Conservation (phyloP, 345 rosid genomes). For the Nephelium lappaceum region DNA sequence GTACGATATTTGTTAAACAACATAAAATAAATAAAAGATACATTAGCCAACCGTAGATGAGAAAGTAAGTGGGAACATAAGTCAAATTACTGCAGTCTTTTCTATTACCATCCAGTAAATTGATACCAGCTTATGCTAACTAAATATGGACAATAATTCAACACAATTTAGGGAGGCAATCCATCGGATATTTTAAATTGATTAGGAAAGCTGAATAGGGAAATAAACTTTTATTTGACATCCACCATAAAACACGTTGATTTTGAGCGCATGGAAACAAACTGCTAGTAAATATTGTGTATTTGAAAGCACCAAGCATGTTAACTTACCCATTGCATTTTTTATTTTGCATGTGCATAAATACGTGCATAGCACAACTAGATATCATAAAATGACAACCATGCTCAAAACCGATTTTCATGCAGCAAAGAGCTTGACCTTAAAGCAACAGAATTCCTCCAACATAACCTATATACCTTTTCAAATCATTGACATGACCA, state of each 20-base stretch:
- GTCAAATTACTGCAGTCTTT: not conserved
- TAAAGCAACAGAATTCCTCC: not conserved
- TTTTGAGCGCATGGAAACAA: not conserved
- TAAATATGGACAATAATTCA: not conserved
- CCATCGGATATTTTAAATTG: not conserved
- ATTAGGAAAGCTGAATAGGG: not conserved
- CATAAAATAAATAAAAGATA: not conserved
- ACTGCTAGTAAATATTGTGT: not conserved
- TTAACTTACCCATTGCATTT: not conserved
- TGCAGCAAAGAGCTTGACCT: not conserved
- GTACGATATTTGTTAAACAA: not conserved
- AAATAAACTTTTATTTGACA: not conserved
- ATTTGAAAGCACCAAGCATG: not conserved
- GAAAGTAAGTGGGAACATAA: not conserved
- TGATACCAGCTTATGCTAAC: conserved; percentile 1
- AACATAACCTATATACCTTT: not conserved
- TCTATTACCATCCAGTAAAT: not conserved
- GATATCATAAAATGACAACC: not conserved
- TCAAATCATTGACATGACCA: not conserved
- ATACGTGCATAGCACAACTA: no score
- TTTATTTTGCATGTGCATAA: no score
- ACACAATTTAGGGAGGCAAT: not conserved
- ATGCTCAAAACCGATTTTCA: not conserved
- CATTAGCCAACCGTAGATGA: not conserved
- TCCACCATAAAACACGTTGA: not conserved